Percentiles rank a stretch among this genome's conserved stretches.
phyloP scores from a whole-genome alignment of 371 early-diverging fungal species.

The Lichtheimia corymbifera region DNA sequence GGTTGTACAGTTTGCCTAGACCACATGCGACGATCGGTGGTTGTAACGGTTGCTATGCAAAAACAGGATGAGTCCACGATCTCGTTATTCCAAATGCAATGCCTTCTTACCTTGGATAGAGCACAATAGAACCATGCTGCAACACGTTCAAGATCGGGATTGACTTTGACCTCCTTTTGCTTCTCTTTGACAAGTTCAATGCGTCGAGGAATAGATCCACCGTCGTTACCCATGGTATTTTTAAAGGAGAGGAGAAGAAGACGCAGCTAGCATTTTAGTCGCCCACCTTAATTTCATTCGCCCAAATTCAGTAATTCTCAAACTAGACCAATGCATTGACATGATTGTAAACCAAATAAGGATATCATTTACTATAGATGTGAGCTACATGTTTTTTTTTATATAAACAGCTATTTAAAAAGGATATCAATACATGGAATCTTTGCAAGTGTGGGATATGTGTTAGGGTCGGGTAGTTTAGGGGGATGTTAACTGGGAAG shows the following conservation, averaged over 20 bases:
- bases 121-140: constrained; percentile 85
- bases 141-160: constrained; percentile 68
- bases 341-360: no score
- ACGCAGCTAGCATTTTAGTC: no score
- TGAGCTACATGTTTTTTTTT: no score
- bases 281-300: no score
- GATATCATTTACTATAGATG: no score
- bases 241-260: neutral
- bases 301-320: no score
- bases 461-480: no score
- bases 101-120: constrained; percentile 72
- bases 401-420: no score
- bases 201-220: constrained; percentile 93
- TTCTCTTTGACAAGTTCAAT: constrained; percentile 93
- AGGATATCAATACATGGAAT: no score
- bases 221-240: constrained; percentile 92
- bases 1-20: constrained; percentile 92
- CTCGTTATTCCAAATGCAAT: neutral
- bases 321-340: no score
- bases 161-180: constrained; percentile 70
- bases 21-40: constrained; percentile 81
- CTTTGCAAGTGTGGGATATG: no score
- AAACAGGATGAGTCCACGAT: neutral
- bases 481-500: no score
- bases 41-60: constrained; percentile 59